phyloP scores from a whole-genome alignment of 139 green algal species.

The Asterochloris sp. region DNA sequence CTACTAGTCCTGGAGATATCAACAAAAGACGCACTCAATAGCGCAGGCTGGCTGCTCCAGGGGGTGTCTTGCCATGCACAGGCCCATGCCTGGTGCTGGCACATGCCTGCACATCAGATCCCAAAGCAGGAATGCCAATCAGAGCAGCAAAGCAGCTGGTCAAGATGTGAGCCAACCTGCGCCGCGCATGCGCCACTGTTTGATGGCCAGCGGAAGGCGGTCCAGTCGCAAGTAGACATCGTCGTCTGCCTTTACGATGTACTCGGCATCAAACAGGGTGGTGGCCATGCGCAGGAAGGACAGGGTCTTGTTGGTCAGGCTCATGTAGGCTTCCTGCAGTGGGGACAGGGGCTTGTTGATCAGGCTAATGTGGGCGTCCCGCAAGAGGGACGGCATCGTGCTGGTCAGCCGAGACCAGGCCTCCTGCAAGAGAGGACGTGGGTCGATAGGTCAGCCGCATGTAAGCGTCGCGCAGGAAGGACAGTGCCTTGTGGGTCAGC shows the following conservation, averaged over 20 bases:
- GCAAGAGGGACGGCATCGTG: background rate
- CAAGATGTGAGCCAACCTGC: background rate
- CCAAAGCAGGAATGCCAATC: no score
- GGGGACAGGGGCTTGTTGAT: background rate
- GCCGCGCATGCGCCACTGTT: constrained; percentile 39
- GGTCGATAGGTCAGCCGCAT: background rate
- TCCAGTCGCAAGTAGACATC: constrained; percentile 61
- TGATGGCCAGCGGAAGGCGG: constrained; percentile 33
- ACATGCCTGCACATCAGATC: no score
- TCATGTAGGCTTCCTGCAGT: constrained; percentile 56
- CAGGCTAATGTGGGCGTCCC: background rate
- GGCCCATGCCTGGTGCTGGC: no score
- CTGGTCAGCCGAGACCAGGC: background rate
- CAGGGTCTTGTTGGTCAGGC: constrained; percentile 66
- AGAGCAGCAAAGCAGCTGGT: no score
- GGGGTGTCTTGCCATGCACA: no score
- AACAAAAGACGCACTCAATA: no score
- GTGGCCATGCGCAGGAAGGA: constrained; percentile 47
- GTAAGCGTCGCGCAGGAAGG: background rate
- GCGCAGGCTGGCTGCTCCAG: no score
- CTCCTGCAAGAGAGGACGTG: background rate
- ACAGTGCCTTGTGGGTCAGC: background rate
- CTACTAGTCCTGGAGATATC: no score
- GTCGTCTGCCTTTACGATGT: constrained; percentile 69
- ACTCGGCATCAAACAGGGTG: constrained; percentile 38